Evolutionary conservation across 768 basidiomycete species (phyloP).

Genomic region (Mycena leptocephala): DNA sequence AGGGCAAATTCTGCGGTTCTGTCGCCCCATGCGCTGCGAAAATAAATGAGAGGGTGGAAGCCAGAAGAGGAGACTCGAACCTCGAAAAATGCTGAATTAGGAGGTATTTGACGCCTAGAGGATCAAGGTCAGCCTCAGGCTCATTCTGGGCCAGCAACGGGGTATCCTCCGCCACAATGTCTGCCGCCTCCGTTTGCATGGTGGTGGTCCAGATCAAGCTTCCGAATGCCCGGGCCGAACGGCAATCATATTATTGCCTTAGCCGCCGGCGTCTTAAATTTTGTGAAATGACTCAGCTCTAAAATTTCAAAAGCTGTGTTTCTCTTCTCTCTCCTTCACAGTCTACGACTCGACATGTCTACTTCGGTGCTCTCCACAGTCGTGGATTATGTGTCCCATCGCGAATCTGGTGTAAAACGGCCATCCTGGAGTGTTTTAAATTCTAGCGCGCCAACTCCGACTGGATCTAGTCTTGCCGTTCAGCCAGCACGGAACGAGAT

Average conservation of each 20-base stretch:
- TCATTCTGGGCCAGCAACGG: conserved; percentile 19
- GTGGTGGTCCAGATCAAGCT: too few species aligned
- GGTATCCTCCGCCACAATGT: conserved; percentile 8
- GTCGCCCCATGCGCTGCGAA: conserved; percentile 44
- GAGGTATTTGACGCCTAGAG: conserved; percentile 21
- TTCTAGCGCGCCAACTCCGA: conserved; percentile 12
- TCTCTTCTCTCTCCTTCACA: neutral
- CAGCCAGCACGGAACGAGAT: neutral
- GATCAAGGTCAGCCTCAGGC: conserved; percentile 1
- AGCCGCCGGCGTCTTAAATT: too few species aligned
- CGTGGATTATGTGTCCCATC: conserved; percentile 33
- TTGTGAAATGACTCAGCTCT: too few species aligned
- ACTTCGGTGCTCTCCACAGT: conserved; percentile 28
- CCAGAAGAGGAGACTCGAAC: neutral
- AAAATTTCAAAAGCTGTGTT: too few species aligned
- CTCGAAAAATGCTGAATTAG: conserved; percentile 30
- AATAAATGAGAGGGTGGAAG: neutral
- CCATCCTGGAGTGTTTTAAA: conserved; percentile 18
- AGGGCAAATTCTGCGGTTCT: conserved; percentile 59
- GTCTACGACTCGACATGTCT: neutral
- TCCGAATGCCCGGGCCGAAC: too few species aligned
- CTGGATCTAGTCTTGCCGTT: conserved; percentile 11
- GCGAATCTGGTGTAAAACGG: conserved; percentile 5
- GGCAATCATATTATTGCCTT: too few species aligned
- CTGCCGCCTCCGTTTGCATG: too few species aligned